A percentile compares a stretch with the other conserved stretches of the same genome.
Evolutionary conservation across 1,284 basidiomycete genomes (phyloP).

Genomic region (Vanrija sp.): DNA sequence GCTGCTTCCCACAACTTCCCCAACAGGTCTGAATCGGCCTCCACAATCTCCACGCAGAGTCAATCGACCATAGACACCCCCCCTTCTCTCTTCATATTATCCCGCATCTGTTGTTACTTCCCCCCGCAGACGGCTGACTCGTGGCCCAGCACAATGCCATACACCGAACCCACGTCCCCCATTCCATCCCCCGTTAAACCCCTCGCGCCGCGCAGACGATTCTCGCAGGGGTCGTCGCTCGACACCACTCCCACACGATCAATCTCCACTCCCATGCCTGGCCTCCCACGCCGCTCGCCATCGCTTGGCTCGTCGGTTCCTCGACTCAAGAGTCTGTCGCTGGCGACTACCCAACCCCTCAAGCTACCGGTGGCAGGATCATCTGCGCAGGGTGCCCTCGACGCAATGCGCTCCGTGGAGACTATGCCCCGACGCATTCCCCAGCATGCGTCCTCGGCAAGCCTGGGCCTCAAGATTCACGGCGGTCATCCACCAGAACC

Average conservation of each 20-base stretch:
- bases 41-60: too few relatives aligned
- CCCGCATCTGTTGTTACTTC: too few relatives aligned
- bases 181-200: constrained; percentile 31
- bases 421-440: neutral
- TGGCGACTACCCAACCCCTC: too few relatives aligned
- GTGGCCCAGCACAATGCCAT: constrained; percentile 34
- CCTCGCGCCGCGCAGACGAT: neutral
- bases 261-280: constrained; percentile 33
- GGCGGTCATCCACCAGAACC: neutral
- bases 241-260: constrained; percentile 1
- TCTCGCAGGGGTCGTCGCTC: neutral
- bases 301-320: constrained; percentile 22
- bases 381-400: neutral
- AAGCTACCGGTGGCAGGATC: neutral
- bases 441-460: neutral
- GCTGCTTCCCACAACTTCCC: too few relatives aligned
- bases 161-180: constrained; percentile 43
- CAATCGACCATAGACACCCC: too few relatives aligned
- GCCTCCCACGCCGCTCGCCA: constrained; percentile 39
- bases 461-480: neutral
- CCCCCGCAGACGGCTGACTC: too few relatives aligned
- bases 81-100: too few relatives aligned
- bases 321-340: too few relatives aligned
- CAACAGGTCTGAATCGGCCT: too few relatives aligned
- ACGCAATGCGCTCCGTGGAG: constrained; percentile 9